These are phyloP conservation scores for Phialocephala subalpina DNA, from an alignment of 2,329 filamentous ascomycete species.

Conservation along the genomic window DNA sequence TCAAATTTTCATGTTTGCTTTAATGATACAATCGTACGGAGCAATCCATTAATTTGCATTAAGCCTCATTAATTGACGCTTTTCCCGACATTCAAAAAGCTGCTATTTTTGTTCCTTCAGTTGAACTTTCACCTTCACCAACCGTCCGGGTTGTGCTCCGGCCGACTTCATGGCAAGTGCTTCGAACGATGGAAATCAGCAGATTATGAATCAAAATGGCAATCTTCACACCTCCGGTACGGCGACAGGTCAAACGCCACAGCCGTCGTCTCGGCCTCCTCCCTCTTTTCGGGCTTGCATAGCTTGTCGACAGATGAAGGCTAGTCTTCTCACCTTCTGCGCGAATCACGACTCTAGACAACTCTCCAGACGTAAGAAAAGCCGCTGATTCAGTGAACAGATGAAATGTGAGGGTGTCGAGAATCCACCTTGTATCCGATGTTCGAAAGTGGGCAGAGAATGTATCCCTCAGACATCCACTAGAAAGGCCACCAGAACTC, in stretches of 20 bases:
- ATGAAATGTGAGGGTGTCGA: slow-evolving; percentile 28
- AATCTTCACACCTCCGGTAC: not conserved
- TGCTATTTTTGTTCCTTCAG: not conserved
- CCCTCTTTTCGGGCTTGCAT: slow-evolving; percentile 21
- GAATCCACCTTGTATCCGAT: slow-evolving; percentile 20
- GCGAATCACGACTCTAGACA: not conserved
- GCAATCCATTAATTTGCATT: no score
- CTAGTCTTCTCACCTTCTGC: not conserved
- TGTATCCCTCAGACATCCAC: slow-evolving; percentile 18
- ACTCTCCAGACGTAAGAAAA: not conserved
- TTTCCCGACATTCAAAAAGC: not conserved
- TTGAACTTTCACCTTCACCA: not conserved
- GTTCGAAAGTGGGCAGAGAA: slow-evolving; percentile 21
- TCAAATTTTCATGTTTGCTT: not conserved
- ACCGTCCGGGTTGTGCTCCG: not conserved
- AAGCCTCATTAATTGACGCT: not conserved
- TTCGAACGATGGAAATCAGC: not conserved
- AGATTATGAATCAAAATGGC: not conserved
- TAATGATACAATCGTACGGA: not conserved
- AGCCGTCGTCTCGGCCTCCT: slow-evolving; percentile 2
- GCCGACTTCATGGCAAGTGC: slow-evolving; percentile 6
- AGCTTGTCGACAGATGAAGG: slow-evolving; percentile 27
- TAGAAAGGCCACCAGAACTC: not conserved
- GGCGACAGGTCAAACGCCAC: not conserved
- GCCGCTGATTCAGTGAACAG: slow-evolving; percentile 12